Conservation (phyloP, 2,329 filamentous ascomycete species). For the Bipolaris zeicola region DNA sequence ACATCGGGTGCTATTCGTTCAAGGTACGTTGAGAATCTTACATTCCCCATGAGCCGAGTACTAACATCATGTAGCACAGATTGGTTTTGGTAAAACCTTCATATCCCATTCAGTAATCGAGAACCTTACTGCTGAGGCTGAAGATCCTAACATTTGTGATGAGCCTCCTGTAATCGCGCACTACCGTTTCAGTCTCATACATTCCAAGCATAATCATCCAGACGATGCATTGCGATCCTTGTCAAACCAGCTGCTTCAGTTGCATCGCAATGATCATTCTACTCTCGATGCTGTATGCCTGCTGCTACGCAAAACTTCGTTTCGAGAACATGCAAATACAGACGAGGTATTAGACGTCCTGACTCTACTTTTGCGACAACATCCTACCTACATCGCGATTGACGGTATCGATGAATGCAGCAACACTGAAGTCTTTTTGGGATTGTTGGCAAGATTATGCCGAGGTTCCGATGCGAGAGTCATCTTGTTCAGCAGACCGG, state of each 20-base stretch:
- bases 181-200: slow-evolving; percentile 31
- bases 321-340: slow-evolving; percentile 30
- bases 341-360: slow-evolving; percentile 36
- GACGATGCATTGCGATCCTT: slow-evolving; percentile 35
- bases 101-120: slow-evolving; percentile 32
- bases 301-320: slow-evolving; percentile 32
- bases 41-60: neutral
- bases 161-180: slow-evolving; percentile 29
- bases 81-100: slow-evolving; percentile 40
- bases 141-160: slow-evolving; percentile 31
- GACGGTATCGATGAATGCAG: slow-evolving; percentile 39
- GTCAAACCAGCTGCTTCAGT: slow-evolving; percentile 32
- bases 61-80: slow-evolving; percentile 28
- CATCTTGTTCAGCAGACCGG: slow-evolving; percentile 35
- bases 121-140: slow-evolving; percentile 27
- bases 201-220: slow-evolving; percentile 22
- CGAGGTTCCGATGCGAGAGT: slow-evolving; percentile 30
- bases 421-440: slow-evolving; percentile 27
- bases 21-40: slow-evolving; percentile 24
- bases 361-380: slow-evolving; percentile 35
- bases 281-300: slow-evolving; percentile 38
- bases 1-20: slow-evolving; percentile 38
- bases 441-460: slow-evolving; percentile 29
- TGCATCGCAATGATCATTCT: slow-evolving; percentile 27
- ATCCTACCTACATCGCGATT: slow-evolving; percentile 39